Conservation (phyloP, 177 flowering plant species). For the Telopea speciosissima region DNA sequence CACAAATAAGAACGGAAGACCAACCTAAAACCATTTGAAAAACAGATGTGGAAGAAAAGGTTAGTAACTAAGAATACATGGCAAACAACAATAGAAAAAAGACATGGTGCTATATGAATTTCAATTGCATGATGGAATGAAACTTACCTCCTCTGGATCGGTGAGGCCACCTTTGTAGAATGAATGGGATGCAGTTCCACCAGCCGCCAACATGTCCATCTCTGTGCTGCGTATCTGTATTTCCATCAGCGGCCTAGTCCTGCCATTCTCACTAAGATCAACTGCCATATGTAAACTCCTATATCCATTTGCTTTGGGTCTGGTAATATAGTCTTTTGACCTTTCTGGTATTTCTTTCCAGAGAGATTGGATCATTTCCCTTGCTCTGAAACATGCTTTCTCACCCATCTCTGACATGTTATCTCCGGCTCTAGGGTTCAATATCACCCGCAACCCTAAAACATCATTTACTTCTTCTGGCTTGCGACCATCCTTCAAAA, state of each 20-base stretch:
- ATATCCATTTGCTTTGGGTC: slow-evolving; percentile 92
- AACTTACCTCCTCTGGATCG: slow-evolving; percentile 73
- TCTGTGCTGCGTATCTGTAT: slow-evolving; percentile 80
- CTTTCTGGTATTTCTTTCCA: slow-evolving; percentile 79
- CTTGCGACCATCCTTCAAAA: slow-evolving; percentile 72
- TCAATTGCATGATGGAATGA: neutral
- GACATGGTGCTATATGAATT: neutral
- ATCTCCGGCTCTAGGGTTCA: slow-evolving; percentile 47
- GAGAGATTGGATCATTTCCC: slow-evolving; percentile 50
- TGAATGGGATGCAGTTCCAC: slow-evolving; percentile 82
- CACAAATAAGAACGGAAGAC: neutral
- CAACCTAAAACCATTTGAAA: neutral
- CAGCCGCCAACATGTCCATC: slow-evolving; percentile 76
- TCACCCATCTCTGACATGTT: slow-evolving; percentile 37
- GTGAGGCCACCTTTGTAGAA: slow-evolving; percentile 87
- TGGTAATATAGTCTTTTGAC: slow-evolving; percentile 73
- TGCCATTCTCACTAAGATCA: slow-evolving; percentile 59
- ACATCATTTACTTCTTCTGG: slow-evolving; percentile 81
- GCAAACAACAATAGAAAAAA: neutral
- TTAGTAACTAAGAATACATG: neutral
- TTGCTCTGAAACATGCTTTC: slow-evolving; percentile 71
- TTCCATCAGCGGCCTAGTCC: slow-evolving; percentile 64
- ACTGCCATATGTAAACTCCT: slow-evolving; percentile 89
- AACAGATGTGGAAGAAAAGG: too few relatives aligned
- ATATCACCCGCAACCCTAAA: slow-evolving; percentile 64